These are phyloP conservation scores for Colletotrichum somersetense DNA, from an alignment of 2,329 filamentous ascomycete species.

Conservation along the genomic window DNA sequence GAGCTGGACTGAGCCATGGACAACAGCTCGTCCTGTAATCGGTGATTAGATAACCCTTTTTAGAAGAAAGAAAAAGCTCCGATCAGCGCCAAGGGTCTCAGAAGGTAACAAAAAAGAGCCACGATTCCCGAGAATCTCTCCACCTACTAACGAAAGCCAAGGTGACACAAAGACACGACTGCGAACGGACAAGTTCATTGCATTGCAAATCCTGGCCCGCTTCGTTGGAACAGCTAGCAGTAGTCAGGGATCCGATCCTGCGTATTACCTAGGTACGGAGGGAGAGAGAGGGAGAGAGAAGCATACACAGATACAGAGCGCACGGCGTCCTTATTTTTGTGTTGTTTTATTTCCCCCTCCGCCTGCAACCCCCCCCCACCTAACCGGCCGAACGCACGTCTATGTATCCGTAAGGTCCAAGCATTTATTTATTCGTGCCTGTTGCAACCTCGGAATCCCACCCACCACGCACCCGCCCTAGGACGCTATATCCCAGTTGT, in stretches of 20 bases:
- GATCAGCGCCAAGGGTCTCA: slow-evolving; percentile 5
- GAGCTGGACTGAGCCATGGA: no score
- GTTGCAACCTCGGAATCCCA: neutral
- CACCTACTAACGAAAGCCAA: neutral
- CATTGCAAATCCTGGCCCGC: neutral
- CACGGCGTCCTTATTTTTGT: neutral
- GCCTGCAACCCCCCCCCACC: neutral
- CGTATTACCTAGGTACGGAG: no score
- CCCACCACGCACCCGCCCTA: neutral
- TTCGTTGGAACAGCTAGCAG: neutral
- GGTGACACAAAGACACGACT: neutral
- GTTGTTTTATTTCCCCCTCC: no score
- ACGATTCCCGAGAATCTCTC: neutral
- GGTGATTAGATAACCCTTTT: neutral
- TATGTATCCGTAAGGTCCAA: neutral
- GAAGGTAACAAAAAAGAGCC: neutral
- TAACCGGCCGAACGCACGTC: neutral
- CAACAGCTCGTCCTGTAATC: neutral
- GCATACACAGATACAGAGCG: neutral
- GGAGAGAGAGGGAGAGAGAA: neutral
- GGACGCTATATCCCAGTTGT: neutral
- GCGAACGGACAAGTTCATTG: slow-evolving; percentile 3
- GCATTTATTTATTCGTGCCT: neutral
- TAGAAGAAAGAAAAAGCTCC: neutral
- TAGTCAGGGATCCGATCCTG: no score